phyloP scores from a whole-genome alignment of 228 moss, liverwort and hornwort species.

The Sphagnum magellanicum region DNA sequence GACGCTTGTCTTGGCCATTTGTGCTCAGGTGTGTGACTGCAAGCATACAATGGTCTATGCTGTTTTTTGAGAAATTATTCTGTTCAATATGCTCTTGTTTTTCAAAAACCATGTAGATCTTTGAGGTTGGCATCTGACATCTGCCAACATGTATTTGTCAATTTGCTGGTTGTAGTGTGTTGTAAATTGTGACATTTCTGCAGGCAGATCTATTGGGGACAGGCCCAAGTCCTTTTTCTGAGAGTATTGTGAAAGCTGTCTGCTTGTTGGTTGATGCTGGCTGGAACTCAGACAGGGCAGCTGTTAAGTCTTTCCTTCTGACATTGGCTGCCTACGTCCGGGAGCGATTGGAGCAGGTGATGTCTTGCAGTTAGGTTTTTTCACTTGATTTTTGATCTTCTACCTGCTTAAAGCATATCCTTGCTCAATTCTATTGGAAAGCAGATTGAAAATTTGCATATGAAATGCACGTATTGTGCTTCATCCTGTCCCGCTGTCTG shows the following conservation, averaged over 20 bases:
- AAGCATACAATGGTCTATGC: not conserved
- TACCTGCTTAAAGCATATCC: too few species aligned
- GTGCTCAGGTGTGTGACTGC: conserved; percentile 62
- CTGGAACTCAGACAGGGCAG: conserved; percentile 81
- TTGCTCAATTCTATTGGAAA: too few species aligned
- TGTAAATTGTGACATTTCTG: not conserved
- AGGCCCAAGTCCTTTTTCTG: conserved; percentile 52
- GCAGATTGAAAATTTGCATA: too few species aligned
- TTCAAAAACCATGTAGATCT: not conserved
- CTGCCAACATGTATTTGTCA: not conserved
- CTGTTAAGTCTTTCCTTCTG: conserved; percentile 85
- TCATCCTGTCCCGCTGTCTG: too few species aligned
- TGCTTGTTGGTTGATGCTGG: conserved; percentile 64
- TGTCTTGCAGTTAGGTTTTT: not conserved
- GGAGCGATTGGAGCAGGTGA: conserved; percentile 78
- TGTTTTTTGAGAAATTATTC: not conserved
- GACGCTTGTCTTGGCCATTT: conserved; percentile 51
- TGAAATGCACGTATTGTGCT: too few species aligned
- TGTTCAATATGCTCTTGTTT: not conserved
- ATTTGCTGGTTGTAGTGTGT: not conserved
- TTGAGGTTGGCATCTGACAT: too few species aligned
- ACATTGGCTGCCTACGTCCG: conserved; percentile 74
- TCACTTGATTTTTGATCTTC: too few species aligned
- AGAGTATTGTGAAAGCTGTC: conserved; percentile 53
- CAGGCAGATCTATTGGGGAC: conserved; percentile 65